Evolutionary conservation across 1,139 yeast genomes (phyloP).

Genomic region (Candida sp.): DNA sequence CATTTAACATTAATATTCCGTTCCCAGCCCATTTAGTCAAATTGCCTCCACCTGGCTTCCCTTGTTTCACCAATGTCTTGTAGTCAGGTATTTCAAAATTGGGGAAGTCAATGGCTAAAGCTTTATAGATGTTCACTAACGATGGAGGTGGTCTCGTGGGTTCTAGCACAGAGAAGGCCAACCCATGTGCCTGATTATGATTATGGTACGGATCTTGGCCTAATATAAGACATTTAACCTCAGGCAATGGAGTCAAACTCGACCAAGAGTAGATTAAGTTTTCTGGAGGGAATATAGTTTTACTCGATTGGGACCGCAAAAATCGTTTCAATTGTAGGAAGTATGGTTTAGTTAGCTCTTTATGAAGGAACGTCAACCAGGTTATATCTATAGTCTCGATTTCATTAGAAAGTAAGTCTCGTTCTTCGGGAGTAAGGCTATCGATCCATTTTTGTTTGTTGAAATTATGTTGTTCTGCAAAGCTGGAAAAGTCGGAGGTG

Average conservation of each 20-base stretch:
- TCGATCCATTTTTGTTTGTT: constrained; percentile 54
- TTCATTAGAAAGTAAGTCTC: constrained; percentile 61
- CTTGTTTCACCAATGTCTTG: constrained; percentile 21
- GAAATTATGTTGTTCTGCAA: constrained; percentile 25
- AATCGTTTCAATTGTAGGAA: constrained; percentile 71
- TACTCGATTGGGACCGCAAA: constrained; percentile 34
- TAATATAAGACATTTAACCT: constrained; percentile 73
- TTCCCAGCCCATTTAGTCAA: constrained; percentile 81
- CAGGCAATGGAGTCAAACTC: constrained; percentile 71
- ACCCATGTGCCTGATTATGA: constrained; percentile 90
- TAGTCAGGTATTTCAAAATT: constrained; percentile 57
- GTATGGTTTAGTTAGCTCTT: constrained; percentile 82
- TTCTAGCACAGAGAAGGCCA: constrained; percentile 86
- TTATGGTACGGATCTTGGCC: constrained; percentile 99
- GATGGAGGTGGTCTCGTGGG: constrained; percentile 93
- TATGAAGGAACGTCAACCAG: constrained; percentile 71
- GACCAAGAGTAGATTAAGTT: constrained; percentile 92
- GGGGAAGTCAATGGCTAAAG: constrained; percentile 69
- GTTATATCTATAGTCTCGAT: constrained; percentile 65
- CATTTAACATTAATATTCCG: constrained; percentile 86
- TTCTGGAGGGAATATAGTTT: constrained; percentile 72
- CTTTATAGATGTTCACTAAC: constrained; percentile 80
- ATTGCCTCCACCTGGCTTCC: constrained; percentile 55
- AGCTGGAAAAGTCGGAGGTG: constrained; percentile 8
- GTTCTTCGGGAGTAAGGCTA: constrained; percentile 50